Evolutionary conservation across 2,329 filamentous ascomycete species (phyloP), one percentile per base, ranked within the genome.

Genomic region (Colletotrichum paranaense): DNA sequence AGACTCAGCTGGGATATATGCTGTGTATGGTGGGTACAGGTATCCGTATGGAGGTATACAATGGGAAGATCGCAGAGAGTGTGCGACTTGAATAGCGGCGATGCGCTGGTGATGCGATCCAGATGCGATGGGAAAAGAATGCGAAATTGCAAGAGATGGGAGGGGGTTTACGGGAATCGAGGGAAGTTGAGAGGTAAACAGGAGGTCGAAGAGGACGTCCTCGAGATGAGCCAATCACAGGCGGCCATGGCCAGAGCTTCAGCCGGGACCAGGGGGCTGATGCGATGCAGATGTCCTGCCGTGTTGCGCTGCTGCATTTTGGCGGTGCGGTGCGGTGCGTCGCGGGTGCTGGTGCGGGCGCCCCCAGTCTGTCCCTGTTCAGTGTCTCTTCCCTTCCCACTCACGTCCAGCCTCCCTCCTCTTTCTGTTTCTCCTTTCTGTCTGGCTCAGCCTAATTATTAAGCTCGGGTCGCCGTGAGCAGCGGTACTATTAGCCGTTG

Each of bases 231-330:
- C 72, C 72, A 74, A 74, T 74, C 72, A 74, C 28, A 59, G 58
- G n/a, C 28, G n/a, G 30, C 68, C 46, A 63, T 63, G 68, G 68
- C 62, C 52, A 72, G 72, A 74, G 72, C 72, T 74, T 74, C 68
- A 74, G 53, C 72, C 68, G 59, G 72, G 72, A 72, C 72, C 72
- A 74, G 68, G 72, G 68, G 68, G 72, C 68, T 74, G 72, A 74
- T 72, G 72, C 72, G 72, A 74, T 74, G 72, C 72, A 70, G 60
- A 71, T 65, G 67, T 68, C 49, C 38, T 35, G 56, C 38, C 32
- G 60, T 56, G 52, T 28, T 63, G 30, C 26, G 56, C n/a, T 46
- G 60, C 68, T 52, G 57, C 68, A 62, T 62, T 62, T 72, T 68
- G 65, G 38, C 65, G 38, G 63, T 65, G 68, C 65, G 65, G 64